Evolutionary conservation across 495 filamentous ascomycete genomes (phyloP).

Genomic region (Xylaria sp.): DNA sequence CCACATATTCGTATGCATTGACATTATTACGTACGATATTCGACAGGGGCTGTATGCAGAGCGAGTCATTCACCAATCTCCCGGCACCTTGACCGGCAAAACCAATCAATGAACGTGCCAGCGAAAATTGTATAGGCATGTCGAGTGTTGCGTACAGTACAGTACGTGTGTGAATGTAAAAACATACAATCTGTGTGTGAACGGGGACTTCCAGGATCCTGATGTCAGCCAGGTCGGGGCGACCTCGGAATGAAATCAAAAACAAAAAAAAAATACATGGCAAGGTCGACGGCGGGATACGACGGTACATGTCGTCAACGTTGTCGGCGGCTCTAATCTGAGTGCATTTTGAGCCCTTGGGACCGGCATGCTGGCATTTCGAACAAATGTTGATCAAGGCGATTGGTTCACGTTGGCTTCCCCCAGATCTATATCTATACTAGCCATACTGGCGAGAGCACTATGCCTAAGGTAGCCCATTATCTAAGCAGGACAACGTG

Average conservation of each 20-base stretch:
- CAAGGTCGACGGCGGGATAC: background rate
- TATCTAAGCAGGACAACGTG: conserved; percentile 26
- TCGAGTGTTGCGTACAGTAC: conserved; percentile 20
- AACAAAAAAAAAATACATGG: background rate
- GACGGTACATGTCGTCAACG: background rate
- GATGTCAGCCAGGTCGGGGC: conserved; percentile 19
- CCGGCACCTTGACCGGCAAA: conserved; percentile 26
- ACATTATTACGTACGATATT: conserved; percentile 29
- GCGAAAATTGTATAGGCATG: background rate
- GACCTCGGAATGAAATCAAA: conserved; percentile 9
- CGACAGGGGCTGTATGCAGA: conserved; percentile 29
- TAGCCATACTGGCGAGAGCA: background rate
- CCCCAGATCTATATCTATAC: conserved; percentile 11
- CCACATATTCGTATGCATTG: conserved; percentile 26
- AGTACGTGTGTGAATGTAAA: conserved; percentile 7
- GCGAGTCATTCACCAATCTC: conserved; percentile 33
- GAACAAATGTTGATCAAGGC: background rate
- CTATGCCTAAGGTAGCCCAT: conserved; percentile 11
- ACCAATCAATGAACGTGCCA: conserved; percentile 22
- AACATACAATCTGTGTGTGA: conserved; percentile 15
- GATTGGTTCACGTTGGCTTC: background rate
- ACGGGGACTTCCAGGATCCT: conserved; percentile 19
- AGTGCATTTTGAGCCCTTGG: background rate
- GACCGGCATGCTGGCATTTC: background rate
- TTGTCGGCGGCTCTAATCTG: background rate